These are phyloP conservation scores for Starmerella floris DNA, from an alignment of 805 yeast genomes.

Conservation along the genomic window DNA sequence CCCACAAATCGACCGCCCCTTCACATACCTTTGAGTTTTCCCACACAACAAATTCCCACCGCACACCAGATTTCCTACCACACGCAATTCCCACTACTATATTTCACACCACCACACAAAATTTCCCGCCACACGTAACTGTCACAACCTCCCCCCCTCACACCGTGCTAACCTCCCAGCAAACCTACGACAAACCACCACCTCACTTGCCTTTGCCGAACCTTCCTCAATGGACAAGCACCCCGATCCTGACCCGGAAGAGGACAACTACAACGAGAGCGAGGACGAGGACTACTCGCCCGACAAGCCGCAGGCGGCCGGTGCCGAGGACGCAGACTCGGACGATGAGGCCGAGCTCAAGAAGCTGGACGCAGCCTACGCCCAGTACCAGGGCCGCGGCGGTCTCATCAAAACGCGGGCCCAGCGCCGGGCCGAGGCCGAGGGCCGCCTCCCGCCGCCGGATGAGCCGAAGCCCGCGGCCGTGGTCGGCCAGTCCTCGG, in stretches of 20 bases:
- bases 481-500: conserved; percentile 24
- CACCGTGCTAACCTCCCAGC: too few species aligned
- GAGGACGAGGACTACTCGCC: conserved; percentile 49
- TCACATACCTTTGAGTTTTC: too few species aligned
- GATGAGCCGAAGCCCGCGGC: neutral
- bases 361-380: conserved; percentile 31
- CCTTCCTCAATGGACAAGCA: neutral
- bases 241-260: conserved; percentile 11
- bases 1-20: too few species aligned
- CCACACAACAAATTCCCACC: too few species aligned
- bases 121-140: too few species aligned
- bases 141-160: too few species aligned
- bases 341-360: conserved; percentile 30
- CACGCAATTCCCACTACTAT: too few species aligned
- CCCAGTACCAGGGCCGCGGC: conserved; percentile 45
- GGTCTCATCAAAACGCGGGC: conserved; percentile 59
- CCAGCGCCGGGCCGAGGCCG: conserved; percentile 34
- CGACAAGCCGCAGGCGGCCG: conserved; percentile 19
- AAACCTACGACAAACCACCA: too few species aligned
- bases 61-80: too few species aligned
- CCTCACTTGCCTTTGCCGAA: too few species aligned
- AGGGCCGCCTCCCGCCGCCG: conserved; percentile 7
- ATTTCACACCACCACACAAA: too few species aligned
- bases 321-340: conserved; percentile 21
- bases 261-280: conserved; percentile 40